Base-by-base conservation (phyloP, 805 yeast species). In the Wickerhamomyces silvicola region DNA sequence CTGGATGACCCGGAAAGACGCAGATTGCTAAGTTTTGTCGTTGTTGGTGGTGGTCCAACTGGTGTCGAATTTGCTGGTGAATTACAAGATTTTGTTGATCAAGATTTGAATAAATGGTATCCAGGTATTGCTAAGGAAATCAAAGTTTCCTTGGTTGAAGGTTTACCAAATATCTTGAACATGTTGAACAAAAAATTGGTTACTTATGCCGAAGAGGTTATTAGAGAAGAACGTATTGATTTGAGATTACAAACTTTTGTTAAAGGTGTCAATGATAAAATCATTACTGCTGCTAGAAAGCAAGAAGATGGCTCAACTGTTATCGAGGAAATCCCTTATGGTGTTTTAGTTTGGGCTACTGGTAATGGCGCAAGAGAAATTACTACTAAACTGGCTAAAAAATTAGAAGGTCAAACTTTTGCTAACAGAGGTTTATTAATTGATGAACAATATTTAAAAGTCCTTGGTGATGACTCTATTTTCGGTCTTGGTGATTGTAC, bases 21-120 rank as follows among this genome's bases (percentile, higher is more conserved):
- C 62, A 76, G 95, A 59, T 71, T 90, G 50, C 72, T 88, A 56
- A 81, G 80, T 41, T 79, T 87, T 49, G 90, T 90, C 41, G 94
- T 90, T 41, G 94, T 92, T 46, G 97, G 97, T 52, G 97, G 97
- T 62, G 97, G 97, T 43, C 97, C 97, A 57, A 88, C 97, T 27
- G 97, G 97, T 66, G 96, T 88, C 41, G 97, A 87, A 65, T 82
- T 87, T 50, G 96, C 97, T 46, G 97, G 95, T 53, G 97, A 90
- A 64, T 66, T 88, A 49, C 94, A 83, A 64, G 97, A 88, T 62
- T 90, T 84, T 62, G 82, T 87, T 41, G 87, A 83, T 59, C 94
- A 88, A 60, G 97, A 88, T 61, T 70, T 88, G 62, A 64, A 66
- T 50, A 83, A 80, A 62, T 84, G 94, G 87, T 81, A 84, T 64